phyloP scores from a whole-genome alignment of 441 rosid species.

The Gossypium davidsonii region DNA sequence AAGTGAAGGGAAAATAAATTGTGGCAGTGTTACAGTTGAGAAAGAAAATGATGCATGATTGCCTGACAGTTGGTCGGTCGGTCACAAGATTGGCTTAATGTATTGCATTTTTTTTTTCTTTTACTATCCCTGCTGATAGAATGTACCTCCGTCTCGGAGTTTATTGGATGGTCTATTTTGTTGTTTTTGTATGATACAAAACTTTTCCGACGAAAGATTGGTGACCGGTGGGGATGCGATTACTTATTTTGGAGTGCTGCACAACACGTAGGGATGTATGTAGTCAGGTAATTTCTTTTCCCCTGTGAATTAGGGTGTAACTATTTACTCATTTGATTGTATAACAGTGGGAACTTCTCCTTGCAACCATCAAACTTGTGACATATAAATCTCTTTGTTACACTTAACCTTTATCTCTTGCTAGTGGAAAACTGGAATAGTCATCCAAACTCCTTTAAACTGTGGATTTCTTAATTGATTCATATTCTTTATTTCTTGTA shows the following conservation, averaged over 20 bases:
- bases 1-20: not conserved
- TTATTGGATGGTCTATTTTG: conserved; percentile 12
- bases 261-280: conserved; percentile 22
- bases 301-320: conserved; percentile 35
- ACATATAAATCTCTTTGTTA: too few species aligned
- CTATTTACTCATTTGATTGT: not conserved
- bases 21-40: conserved; percentile 2
- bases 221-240: conserved; percentile 17
- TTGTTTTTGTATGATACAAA: conserved; percentile 33
- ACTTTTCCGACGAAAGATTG: conserved; percentile 23
- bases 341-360: not conserved
- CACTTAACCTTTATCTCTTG: too few species aligned
- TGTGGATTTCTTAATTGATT: too few species aligned
- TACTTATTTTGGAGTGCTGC: not conserved
- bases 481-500: too few species aligned
- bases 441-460: not conserved
- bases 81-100: not conserved
- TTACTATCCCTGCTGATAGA: conserved; percentile 6
- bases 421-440: not conserved
- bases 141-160: conserved; percentile 9
- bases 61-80: not conserved
- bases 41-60: not conserved
- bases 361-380: not conserved
- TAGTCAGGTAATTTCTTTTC: conserved; percentile 12
- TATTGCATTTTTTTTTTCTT: conserved; percentile 14